Evolutionary conservation across 2,329 filamentous ascomycete genomes (phyloP).

Genomic region (Hypoxylon sp.): DNA sequence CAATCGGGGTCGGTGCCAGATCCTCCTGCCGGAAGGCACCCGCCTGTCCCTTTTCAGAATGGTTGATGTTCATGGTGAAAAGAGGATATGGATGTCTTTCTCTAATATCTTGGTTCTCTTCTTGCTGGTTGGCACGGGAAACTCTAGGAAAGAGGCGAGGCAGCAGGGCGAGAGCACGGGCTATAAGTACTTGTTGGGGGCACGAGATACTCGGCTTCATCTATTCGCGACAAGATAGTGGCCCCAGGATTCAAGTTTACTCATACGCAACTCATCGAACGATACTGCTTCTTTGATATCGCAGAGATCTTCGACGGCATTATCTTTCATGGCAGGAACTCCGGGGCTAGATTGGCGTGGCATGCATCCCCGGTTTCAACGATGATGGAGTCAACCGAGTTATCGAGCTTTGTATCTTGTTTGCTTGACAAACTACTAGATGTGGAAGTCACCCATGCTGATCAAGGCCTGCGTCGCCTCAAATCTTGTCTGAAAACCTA

Average conservation of each 20-base stretch:
- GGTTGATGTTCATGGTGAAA: constrained; percentile 40
- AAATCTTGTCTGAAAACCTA: constrained; percentile 33
- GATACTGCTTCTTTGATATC: constrained; percentile 32
- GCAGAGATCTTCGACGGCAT: constrained; percentile 34
- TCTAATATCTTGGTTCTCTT: constrained; percentile 29
- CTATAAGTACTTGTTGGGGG: constrained; percentile 38
- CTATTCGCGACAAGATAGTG: constrained; percentile 18
- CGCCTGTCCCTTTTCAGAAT: constrained; percentile 41
- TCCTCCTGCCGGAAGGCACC: constrained; percentile 35
- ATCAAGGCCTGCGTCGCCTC: constrained; percentile 35
- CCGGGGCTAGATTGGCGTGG: constrained; percentile 35
- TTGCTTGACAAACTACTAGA: constrained; percentile 37
- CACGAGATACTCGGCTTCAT: constrained; percentile 15
- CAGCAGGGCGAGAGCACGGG: constrained; percentile 15
- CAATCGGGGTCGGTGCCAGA: constrained; percentile 36
- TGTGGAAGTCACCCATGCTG: constrained; percentile 34
- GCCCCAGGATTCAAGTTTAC: constrained; percentile 12
- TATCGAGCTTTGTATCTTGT: constrained; percentile 34
- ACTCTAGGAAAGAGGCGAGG: constrained; percentile 26
- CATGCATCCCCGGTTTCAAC: constrained; percentile 36
- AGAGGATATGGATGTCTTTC: constrained; percentile 37
- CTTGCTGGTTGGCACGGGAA: constrained; percentile 38
- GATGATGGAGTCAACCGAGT: constrained; percentile 35
- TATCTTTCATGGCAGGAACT: constrained; percentile 37
- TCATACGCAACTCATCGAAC: constrained; percentile 35